A percentile compares a stretch with the other conserved stretches of the same genome.
Conservation (phyloP, 768 basidiomycete species). For the Pleurotus ostreatus region DNA sequence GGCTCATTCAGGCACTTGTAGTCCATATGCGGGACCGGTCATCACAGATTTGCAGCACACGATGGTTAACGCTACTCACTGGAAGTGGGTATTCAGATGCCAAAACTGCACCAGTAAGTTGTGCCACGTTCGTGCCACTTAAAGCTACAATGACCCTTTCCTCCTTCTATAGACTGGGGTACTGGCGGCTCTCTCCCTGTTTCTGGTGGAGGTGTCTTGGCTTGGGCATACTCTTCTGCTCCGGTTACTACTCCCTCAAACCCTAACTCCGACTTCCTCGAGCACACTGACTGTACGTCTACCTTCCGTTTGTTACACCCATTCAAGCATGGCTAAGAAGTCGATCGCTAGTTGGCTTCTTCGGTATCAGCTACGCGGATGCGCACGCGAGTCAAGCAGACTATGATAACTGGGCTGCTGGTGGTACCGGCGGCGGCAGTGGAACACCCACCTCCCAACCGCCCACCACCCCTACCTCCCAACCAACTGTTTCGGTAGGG, state of each 20-base stretch:
- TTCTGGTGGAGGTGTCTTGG: constrained; percentile 33
- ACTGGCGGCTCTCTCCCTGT: constrained; percentile 35
- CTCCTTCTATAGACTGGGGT: constrained; percentile 28
- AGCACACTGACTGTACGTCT: constrained; percentile 56
- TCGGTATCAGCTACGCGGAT: constrained; percentile 41
- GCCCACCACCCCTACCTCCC: constrained; percentile 29
- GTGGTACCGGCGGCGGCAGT: constrained; percentile 38
- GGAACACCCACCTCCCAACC: constrained; percentile 26
- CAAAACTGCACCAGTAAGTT: constrained; percentile 58
- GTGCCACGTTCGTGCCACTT: neutral
- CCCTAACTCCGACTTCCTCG: constrained; percentile 44
- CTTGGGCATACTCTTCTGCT: constrained; percentile 45
- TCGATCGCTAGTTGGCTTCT: constrained; percentile 48
- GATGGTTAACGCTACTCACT: constrained; percentile 54
- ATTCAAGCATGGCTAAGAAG: too few species aligned
- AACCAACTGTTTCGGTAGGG: constrained; percentile 26
- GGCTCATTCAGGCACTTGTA: constrained; percentile 10
- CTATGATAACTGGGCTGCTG: constrained; percentile 48
- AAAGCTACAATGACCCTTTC: neutral
- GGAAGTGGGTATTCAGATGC: constrained; percentile 68
- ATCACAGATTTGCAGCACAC: constrained; percentile 49
- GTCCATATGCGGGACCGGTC: constrained; percentile 45
- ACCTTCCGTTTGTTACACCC: neutral
- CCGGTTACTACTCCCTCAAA: constrained; percentile 47
- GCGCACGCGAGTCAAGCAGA: constrained; percentile 42